Evolutionary conservation across 2,329 filamentous ascomycete genomes (phyloP).

Genomic region (Diplocarpon rosae): DNA sequence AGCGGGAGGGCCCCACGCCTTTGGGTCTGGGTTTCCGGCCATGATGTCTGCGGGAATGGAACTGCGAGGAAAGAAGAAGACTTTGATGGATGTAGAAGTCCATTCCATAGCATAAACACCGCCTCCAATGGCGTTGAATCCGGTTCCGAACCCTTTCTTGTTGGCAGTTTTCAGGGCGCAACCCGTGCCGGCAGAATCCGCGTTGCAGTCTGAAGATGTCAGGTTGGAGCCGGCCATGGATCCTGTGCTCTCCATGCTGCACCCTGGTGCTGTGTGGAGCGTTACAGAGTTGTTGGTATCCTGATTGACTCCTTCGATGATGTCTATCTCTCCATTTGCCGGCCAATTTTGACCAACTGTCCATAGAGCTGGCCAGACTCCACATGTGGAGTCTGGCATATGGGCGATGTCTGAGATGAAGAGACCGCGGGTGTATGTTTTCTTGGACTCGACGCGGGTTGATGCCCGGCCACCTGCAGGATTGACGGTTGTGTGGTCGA

Average conservation of each 20-base stretch:
- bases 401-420: conserved; percentile 47
- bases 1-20: conserved; percentile 55
- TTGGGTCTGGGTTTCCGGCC: conserved; percentile 49
- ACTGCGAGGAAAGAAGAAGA: conserved; percentile 71
- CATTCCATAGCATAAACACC: conserved; percentile 70
- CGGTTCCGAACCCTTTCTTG: conserved; percentile 49
- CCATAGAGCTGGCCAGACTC: conserved; percentile 49
- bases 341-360: conserved; percentile 57
- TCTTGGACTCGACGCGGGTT: conserved; percentile 51
- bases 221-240: conserved; percentile 33
- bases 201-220: conserved; percentile 45
- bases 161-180: conserved; percentile 45
- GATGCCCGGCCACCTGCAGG: conserved; percentile 53
- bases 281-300: conserved; percentile 50
- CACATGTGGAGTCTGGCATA: conserved; percentile 47
- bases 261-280: conserved; percentile 54
- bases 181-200: conserved; percentile 39
- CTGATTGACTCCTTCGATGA: conserved; percentile 66
- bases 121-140: conserved; percentile 59
- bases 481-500: conserved; percentile 49
- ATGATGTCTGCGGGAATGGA: conserved; percentile 53
- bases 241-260: conserved; percentile 41
- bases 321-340: conserved; percentile 61
- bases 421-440: conserved; percentile 42
- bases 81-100: conserved; percentile 57